These are phyloP conservation scores for Phytophthora idaei DNA, from an alignment of 352 stramenopile species.

Conservation along the genomic window DNA sequence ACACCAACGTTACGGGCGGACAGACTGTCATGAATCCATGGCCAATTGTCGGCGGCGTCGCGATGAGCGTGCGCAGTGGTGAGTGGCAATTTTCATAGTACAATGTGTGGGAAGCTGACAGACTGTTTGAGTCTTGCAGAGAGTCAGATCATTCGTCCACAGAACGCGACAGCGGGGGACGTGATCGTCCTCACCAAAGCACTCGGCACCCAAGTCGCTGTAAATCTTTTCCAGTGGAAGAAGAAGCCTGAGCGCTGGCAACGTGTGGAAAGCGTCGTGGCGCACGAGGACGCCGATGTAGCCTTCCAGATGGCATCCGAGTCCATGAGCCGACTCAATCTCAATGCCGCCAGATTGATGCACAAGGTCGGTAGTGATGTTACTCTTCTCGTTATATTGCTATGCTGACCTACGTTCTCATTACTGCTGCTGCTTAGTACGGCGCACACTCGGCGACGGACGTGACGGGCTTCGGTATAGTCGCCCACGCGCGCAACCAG, in stretches of 20 bases:
- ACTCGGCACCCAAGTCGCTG: conserved; percentile 93
- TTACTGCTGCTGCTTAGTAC: conserved; percentile 54
- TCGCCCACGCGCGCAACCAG: conserved; percentile 94
- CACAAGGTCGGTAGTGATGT: conserved; percentile 54
- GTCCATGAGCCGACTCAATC: conserved; percentile 94
- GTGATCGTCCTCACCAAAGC: conserved; percentile 95
- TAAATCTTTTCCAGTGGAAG: conserved; percentile 94
- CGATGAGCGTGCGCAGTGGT: conserved; percentile 88
- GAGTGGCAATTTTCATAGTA: conserved; percentile 11
- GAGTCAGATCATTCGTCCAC: conserved; percentile 88
- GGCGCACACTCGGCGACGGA: conserved; percentile 93
- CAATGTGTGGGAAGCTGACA: background rate
- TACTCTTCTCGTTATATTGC: background rate
- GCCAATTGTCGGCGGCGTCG: conserved; percentile 95
- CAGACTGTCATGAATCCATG: conserved; percentile 97
- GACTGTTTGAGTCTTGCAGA: conserved; percentile 34
- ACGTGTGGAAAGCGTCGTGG: conserved; percentile 75
- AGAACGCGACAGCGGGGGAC: conserved; percentile 89
- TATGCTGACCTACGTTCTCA: background rate
- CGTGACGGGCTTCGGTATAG: conserved; percentile 95
- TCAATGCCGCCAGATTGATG: conserved; percentile 92
- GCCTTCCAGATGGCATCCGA: conserved; percentile 93
- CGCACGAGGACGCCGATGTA: conserved; percentile 70
- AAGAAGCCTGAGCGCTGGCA: conserved; percentile 82
- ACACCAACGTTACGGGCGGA: conserved; percentile 92